A percentile compares a stretch with the other conserved stretches of the same genome.
phyloP scores from a whole-genome alignment of 768 basidiomycete species.

The Tricholoma sp. region DNA sequence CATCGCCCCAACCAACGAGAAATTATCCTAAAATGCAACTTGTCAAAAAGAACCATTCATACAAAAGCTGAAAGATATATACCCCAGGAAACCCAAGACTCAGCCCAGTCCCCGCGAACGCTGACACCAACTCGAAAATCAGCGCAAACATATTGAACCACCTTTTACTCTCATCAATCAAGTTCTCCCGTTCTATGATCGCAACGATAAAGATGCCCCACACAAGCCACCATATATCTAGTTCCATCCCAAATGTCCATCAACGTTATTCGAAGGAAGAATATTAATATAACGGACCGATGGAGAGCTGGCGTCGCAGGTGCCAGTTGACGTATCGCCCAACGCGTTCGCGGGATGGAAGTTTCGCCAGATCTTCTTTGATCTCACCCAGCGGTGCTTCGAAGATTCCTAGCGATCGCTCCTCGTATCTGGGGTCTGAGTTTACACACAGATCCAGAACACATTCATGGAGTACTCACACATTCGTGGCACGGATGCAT shows the following conservation, averaged over 20 bases:
- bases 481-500: conserved; percentile 65
- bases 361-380: conserved; percentile 31
- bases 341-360: conserved; percentile 36
- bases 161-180: conserved; percentile 49
- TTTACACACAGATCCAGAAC: neutral
- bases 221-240: conserved; percentile 81
- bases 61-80: conserved; percentile 6
- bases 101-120: conserved; percentile 66
- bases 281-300: conserved; percentile 39
- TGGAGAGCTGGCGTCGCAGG: conserved; percentile 56
- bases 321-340: conserved; percentile 51
- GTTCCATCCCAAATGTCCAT: neutral
- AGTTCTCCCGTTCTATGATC: conserved; percentile 59
- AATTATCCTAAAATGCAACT: conserved; percentile 39
- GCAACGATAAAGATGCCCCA: conserved; percentile 68
- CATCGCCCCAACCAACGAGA: conserved; percentile 59
- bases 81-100: conserved; percentile 57
- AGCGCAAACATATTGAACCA: conserved; percentile 61
- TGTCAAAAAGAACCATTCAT: neutral
- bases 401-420: conserved; percentile 65
- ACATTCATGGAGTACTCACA: conserved; percentile 28
- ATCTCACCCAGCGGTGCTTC: conserved; percentile 44
- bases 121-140: conserved; percentile 62
- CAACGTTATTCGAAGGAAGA: neutral
- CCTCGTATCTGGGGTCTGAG: conserved; percentile 49